Evolutionary conservation across 768 basidiomycete genomes (phyloP).

Genomic region (Gautieria morchelliformis): DNA sequence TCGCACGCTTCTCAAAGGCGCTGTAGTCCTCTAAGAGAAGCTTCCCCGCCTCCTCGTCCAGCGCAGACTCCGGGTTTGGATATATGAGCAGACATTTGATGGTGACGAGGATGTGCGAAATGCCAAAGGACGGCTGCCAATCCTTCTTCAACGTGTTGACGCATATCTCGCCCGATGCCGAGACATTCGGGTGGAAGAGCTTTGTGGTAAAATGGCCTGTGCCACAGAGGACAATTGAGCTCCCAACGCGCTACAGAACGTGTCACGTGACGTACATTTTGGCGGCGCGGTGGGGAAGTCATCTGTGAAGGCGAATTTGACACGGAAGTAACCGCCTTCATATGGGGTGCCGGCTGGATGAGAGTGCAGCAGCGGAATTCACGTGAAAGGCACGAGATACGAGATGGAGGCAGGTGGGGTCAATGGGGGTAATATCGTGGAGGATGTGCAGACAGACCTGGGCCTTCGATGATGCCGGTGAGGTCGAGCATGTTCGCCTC

Average conservation of each 20-base stretch:
- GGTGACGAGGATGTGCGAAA: slow-evolving; percentile 83
- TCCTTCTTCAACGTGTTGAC: slow-evolving; percentile 97
- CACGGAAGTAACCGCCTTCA: slow-evolving; percentile 59
- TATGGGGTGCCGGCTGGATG: slow-evolving; percentile 54
- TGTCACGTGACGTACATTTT: slow-evolving; percentile 55
- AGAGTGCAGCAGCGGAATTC: neutral
- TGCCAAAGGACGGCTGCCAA: slow-evolving; percentile 88
- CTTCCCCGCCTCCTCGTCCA: slow-evolving; percentile 95
- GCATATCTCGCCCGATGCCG: slow-evolving; percentile 83
- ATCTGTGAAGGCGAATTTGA: slow-evolving; percentile 83
- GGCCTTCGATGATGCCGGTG: slow-evolving; percentile 82
- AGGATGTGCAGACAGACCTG: slow-evolving; percentile 44
- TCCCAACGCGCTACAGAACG: slow-evolving; percentile 5
- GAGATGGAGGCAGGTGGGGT: neutral
- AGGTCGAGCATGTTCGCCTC: slow-evolving; percentile 88
- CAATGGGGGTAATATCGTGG: neutral
- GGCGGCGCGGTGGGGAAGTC: slow-evolving; percentile 93
- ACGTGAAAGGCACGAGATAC: neutral
- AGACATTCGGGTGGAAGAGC: slow-evolving; percentile 97
- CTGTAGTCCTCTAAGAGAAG: slow-evolving; percentile 84
- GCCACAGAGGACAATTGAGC: neutral
- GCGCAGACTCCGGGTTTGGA: slow-evolving; percentile 91
- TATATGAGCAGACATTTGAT: slow-evolving; percentile 95
- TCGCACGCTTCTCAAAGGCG: slow-evolving; percentile 77
- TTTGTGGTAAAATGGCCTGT: slow-evolving; percentile 45